phyloP scores from a whole-genome alignment of 768 basidiomycete genomes.

The Serendipita sp. region DNA sequence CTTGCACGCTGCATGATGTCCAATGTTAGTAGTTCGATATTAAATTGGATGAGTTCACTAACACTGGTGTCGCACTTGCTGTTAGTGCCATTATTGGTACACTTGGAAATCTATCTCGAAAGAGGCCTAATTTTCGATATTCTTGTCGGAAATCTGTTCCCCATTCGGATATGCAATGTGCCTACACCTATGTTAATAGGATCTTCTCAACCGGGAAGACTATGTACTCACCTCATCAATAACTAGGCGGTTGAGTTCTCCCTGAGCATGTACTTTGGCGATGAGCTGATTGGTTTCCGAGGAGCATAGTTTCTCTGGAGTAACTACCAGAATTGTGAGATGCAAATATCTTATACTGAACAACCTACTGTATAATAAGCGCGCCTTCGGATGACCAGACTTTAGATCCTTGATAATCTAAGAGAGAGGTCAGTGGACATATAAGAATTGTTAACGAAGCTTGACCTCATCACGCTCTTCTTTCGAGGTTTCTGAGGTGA shows the following conservation, averaged over 20 bases:
- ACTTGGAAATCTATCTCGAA: constrained; percentile 46
- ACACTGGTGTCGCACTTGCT: constrained; percentile 64
- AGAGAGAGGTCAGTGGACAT: neutral
- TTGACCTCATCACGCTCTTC: constrained; percentile 40
- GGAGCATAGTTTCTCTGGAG: constrained; percentile 56
- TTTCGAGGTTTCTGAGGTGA: constrained; percentile 48
- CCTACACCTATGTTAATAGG: constrained; percentile 25
- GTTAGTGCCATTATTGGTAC: constrained; percentile 82
- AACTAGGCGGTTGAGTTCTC: constrained; percentile 54
- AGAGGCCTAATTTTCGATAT: constrained; percentile 54
- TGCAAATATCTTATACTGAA: neutral
- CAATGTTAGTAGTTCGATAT: neutral
- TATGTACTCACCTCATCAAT: constrained; percentile 50
- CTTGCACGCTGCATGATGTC: constrained; percentile 38
- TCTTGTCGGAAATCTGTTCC: constrained; percentile 66
- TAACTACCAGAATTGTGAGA: constrained; percentile 28
- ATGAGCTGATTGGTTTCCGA: constrained; percentile 39
- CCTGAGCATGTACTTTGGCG: constrained; percentile 32
- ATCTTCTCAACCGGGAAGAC: neutral
- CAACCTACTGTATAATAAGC: constrained; percentile 57
- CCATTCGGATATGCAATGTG: constrained; percentile 82
- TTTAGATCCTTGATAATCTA: constrained; percentile 49
- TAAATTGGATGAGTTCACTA: constrained; percentile 13
- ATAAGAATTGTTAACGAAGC: neutral
- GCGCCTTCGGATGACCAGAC: constrained; percentile 39